These are phyloP conservation scores for Penicillium hesseltinei DNA, from an alignment of 2,329 filamentous ascomycete species.

Conservation along the genomic window DNA sequence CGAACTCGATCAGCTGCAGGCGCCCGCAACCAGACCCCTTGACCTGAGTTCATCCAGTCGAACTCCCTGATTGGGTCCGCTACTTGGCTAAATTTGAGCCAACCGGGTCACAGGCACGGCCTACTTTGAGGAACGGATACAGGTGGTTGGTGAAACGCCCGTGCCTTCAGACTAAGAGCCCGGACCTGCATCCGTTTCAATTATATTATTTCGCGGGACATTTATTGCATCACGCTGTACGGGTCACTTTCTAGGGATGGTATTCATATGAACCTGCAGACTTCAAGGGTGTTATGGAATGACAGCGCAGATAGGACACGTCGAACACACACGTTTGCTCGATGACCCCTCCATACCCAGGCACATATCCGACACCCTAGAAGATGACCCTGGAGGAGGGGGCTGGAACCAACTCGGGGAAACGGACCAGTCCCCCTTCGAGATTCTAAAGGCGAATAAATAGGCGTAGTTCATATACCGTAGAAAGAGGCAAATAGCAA, in stretches of 20 bases:
- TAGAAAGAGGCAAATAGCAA: neutral
- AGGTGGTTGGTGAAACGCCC: conserved; percentile 19
- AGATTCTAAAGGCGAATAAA: neutral
- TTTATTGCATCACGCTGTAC: conserved; percentile 4
- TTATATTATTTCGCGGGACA: conserved; percentile 8
- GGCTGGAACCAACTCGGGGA: neutral
- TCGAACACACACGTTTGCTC: neutral
- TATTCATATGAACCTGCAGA: conserved; percentile 1
- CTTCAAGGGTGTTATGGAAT: neutral
- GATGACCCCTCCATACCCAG: conserved; percentile 9
- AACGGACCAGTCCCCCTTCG: neutral
- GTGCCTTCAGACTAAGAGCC: conserved; percentile 4
- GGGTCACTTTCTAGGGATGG: neutral
- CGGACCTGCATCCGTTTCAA: conserved; percentile 17
- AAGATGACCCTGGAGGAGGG: neutral
- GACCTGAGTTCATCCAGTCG: neutral
- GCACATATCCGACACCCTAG: conserved; percentile 1
- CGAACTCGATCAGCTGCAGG: neutral
- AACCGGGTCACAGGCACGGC: conserved; percentile 13
- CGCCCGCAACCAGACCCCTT: neutral
- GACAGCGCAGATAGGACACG: conserved; percentile 2
- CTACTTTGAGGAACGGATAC: conserved; percentile 13
- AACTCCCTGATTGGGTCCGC: conserved; percentile 16
- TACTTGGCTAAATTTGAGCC: conserved; percentile 16
- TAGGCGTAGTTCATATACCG: neutral